These are phyloP conservation scores for Monascus ruber DNA, from an alignment of 2,329 filamentous ascomycete genomes.

Conservation along the genomic window DNA sequence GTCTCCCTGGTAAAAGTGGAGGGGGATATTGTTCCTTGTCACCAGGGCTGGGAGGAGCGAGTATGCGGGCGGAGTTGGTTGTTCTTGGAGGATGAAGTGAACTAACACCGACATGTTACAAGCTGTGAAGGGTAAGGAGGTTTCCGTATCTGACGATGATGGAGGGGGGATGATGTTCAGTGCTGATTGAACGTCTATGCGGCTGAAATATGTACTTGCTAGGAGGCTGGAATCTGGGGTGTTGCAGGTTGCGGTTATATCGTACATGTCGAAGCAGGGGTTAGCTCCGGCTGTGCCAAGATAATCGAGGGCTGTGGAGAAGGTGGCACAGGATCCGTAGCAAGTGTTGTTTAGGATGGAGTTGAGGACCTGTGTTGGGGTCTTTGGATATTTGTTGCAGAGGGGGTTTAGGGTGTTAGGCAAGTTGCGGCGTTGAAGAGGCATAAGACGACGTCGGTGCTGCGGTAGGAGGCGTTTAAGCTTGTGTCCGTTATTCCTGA, in stretches of 20 bases:
- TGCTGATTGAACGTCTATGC: conserved; percentile 20
- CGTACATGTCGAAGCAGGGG: conserved; percentile 23
- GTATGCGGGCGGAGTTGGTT: conserved; percentile 20
- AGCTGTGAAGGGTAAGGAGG: conserved; percentile 7
- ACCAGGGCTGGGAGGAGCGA: conserved; percentile 21
- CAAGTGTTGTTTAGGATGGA: conserved; percentile 25
- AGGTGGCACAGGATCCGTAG: conserved; percentile 25
- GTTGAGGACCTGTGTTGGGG: conserved; percentile 10
- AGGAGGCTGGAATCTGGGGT: conserved; percentile 12
- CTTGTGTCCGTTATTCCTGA: neutral
- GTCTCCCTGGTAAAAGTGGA: conserved; percentile 28
- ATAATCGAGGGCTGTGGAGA: conserved; percentile 23
- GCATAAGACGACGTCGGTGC: neutral
- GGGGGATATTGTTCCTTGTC: conserved; percentile 18
- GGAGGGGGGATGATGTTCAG: conserved; percentile 13
- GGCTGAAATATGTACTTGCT: conserved; percentile 21
- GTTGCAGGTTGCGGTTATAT: conserved; percentile 22
- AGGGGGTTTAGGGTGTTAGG: conserved; percentile 6
- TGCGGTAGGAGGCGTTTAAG: too few species aligned
- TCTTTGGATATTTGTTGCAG: conserved; percentile 16
- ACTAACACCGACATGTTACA: conserved; percentile 20
- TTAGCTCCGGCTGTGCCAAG: conserved; percentile 9
- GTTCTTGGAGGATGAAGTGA: conserved; percentile 5
- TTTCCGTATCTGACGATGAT: neutral
- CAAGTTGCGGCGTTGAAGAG: conserved; percentile 4